These are phyloP conservation scores for Vitis rupestris DNA, from an alignment of 164 flowering plant genomes.

Conservation along the genomic window DNA sequence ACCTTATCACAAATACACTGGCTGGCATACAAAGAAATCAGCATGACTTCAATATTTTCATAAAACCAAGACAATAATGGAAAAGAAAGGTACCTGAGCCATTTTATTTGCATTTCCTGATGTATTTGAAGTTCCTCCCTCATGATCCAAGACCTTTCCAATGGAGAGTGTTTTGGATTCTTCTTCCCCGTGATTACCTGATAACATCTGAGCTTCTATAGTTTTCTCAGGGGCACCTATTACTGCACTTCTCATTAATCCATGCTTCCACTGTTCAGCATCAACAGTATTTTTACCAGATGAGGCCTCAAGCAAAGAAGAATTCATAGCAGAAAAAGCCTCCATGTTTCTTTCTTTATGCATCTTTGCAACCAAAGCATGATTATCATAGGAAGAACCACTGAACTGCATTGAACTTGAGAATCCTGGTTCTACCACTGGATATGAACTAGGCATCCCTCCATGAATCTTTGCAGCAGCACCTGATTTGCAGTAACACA, in stretches of 20 bases:
- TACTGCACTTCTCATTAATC: slow-evolving; percentile 18
- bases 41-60: neutral
- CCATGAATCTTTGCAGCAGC: slow-evolving; percentile 44
- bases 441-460: slow-evolving; percentile 40
- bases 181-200: slow-evolving; percentile 27
- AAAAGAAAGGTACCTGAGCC: slow-evolving; percentile 44
- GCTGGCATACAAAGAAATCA: neutral
- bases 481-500: slow-evolving; percentile 28
- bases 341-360: slow-evolving; percentile 35
- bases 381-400: slow-evolving; percentile 36
- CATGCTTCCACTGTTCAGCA: slow-evolving; percentile 32
- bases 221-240: slow-evolving; percentile 24
- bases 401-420: slow-evolving; percentile 29
- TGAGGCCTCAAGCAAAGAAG: slow-evolving; percentile 20
- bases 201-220: slow-evolving; percentile 22
- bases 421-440: slow-evolving; percentile 38
- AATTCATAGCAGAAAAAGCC: slow-evolving; percentile 20
- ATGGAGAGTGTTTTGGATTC: slow-evolving; percentile 11
- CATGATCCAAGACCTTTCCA: slow-evolving; percentile 50
- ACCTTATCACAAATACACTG: too few relatives aligned
- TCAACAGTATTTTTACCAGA: slow-evolving; percentile 24
- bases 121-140: slow-evolving; percentile 37
- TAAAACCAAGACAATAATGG: neutral
- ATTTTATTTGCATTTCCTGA: slow-evolving; percentile 30
- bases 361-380: slow-evolving; percentile 26